Base-by-base conservation (phyloP, 306 rosid genomes). In the Ormosia emarginata region DNA sequence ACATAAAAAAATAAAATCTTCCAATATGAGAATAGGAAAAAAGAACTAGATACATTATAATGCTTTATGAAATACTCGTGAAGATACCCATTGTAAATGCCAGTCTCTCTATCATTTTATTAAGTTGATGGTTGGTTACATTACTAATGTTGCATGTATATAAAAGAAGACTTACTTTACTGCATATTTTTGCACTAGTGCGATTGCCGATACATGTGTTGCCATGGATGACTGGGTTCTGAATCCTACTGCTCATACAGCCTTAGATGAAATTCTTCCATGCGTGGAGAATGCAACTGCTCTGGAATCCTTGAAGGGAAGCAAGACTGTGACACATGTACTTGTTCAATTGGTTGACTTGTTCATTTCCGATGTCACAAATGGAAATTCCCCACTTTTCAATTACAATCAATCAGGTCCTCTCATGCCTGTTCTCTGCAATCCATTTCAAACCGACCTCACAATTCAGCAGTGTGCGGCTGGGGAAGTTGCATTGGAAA, bases 141-240 rank as follows among this genome's bases (percentile, higher is more conserved):
- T 12, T 17, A 46, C 29, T 44, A 8, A 4, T 32, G 18, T 9
- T 24, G 24, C 24, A 24, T 24, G 24, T 24, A 24, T 24, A 24
- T 24, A 24, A 41, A 43, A 56, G 10, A 46, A 47, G 15, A 63
- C 47, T 79, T 17, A 70, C 78, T 46, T 17, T 11, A 17, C 50
- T 70, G n/a, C 64, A 66, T 81, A 36, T 18, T 57, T 55, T 18
- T 58, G 6, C 4, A 43, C 72, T 34, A 95, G 99, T 84, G 92
- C 61, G 81, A 83, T 84, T 71, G 97, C 81, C 12, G 97, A 95
- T 85, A 64, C 97, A 8, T 93, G 98, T 81, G 92, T 93, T 56
- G 90, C 96, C 4, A 92, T 93, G 97, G 89, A 93, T 34, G 98
- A 95, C 7, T 95, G 99, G 98, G 89, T 88, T 46, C 75, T 71